Base-by-base conservation (phyloP, 2,329 filamentous ascomycete genomes). In the Neonectria faginata region DNA sequence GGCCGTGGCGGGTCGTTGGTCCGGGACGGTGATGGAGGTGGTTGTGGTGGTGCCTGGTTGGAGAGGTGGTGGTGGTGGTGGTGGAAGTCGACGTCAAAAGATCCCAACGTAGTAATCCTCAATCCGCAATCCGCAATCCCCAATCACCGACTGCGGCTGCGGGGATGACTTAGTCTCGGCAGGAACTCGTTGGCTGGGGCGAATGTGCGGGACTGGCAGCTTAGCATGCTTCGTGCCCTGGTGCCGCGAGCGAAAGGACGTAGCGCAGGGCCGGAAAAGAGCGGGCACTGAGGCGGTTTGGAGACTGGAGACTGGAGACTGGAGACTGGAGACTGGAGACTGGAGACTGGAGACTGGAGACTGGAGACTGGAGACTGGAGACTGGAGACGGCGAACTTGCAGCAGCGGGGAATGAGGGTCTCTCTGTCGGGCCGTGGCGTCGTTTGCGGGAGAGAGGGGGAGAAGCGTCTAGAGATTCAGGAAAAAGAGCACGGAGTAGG, bases 151-250 rank as follows among this genome's bases (percentile, higher is more conserved):
- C 67, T 68, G 71, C 69, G 69, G 71, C 42, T 64, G 61, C 68
- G 69, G 71, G 67, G 65, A 71, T 69, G 70, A 57, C 64, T 69
- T 73, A 68, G 70, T 69, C 67, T 68, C 65, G 62, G 62, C 55
- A 62, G 63, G 62, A 68, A 71, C 64, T 67, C 60, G 60, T 66
- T 64, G 60, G 67, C 60, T 71, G 68, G 67, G 63, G 62, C 62
- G 65, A 66, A 67, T 58, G 56, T 60, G 67, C 67, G 65, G 62
- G 60, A 65, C 57, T 65, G 61, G 67, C 64, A 67, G 51, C 63
- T 66, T 62, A 58, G 64, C 65, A 70, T 65, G 66, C 58, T 66
- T 39, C 57, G 56, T 58, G 25, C 25, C 25, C 25, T 25, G 55
- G 56, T 57, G 61, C 31, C 14, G 16, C n/a, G 48, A 39, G 36